Percentiles rank a stretch among this genome's conserved stretches.
phyloP scores from a whole-genome alignment of 495 filamentous ascomycete species.

The Staphylotrichum longicolle region DNA sequence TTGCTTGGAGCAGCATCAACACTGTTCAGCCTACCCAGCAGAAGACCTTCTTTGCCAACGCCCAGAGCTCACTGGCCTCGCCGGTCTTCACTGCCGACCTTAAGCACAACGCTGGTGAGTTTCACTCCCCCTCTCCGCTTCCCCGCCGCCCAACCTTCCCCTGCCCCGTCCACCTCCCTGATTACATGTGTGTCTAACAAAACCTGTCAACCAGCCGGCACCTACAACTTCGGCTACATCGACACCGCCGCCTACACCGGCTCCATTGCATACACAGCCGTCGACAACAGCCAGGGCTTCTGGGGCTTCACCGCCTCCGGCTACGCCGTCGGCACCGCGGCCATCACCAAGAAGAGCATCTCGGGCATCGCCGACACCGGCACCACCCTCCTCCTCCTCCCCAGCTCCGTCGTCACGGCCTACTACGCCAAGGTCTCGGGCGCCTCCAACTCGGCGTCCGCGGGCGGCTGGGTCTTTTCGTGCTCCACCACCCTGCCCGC shows the following conservation, averaged over 20 bases:
- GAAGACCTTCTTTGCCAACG: constrained; percentile 73
- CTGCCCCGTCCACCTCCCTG: too few species aligned
- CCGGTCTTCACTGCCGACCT: constrained; percentile 69
- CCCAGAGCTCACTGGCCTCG: constrained; percentile 51
- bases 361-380: constrained; percentile 66
- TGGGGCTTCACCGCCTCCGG: constrained; percentile 68
- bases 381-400: constrained; percentile 68
- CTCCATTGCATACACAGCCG: constrained; percentile 57
- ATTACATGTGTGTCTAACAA: not conserved
- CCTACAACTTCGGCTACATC: constrained; percentile 74
- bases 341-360: constrained; percentile 37
- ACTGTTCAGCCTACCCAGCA: constrained; percentile 58
- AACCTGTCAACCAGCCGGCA: constrained; percentile 47
- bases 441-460: constrained; percentile 43
- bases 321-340: constrained; percentile 57
- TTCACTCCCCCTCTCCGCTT: too few species aligned
- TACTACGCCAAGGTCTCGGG: constrained; percentile 63
- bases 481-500: constrained; percentile 61
- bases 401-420: constrained; percentile 51
- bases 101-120: constrained; percentile 52
- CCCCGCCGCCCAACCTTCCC: too few species aligned
- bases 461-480: constrained; percentile 66
- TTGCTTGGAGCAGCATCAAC: constrained; percentile 75
- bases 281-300: constrained; percentile 62
- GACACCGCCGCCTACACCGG: constrained; percentile 63